Conservation (phyloP, 2,329 filamentous ascomycete species). For the Colletotrichum spinosum region DNA sequence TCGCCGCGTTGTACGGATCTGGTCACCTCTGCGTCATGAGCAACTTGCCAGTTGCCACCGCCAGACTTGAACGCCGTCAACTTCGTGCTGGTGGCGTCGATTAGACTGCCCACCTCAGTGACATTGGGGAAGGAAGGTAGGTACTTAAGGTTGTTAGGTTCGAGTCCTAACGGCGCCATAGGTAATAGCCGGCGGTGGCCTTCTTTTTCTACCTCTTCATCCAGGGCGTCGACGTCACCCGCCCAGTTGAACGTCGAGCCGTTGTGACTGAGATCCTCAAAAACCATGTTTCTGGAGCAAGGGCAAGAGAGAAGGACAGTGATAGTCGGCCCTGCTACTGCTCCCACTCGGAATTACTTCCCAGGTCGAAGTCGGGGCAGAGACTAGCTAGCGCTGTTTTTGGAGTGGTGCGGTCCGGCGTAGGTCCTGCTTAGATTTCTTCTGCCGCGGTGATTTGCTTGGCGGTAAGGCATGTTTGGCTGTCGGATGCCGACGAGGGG, state of each 20-base stretch:
- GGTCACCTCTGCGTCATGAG: conserved; percentile 17
- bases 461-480: neutral
- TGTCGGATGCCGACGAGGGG: neutral
- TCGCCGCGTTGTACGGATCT: conserved; percentile 24
- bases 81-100: conserved; percentile 18
- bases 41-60: conserved; percentile 15
- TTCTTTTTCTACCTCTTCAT: too few relatives aligned
- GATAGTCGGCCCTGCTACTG: conserved; percentile 15
- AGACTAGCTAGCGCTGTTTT: neutral
- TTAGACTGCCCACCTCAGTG: conserved; percentile 21
- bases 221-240: conserved; percentile 10
- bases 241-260: conserved; percentile 25
- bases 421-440: neutral
- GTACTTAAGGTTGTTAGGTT: too few relatives aligned
- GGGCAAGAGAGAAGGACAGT: conserved; percentile 24
- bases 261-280: conserved; percentile 20
- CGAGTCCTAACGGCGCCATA: too few relatives aligned
- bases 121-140: too few relatives aligned
- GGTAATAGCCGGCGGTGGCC: too few relatives aligned
- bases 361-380: neutral
- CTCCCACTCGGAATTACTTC: conserved; percentile 28
- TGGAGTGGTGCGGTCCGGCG: neutral
- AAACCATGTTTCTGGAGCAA: conserved; percentile 29
- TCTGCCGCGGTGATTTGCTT: conserved; percentile 4
- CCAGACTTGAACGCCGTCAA: conserved; percentile 19